phyloP scores from a whole-genome alignment of 164 flowering plant species.

The Magnolia officinalis region DNA sequence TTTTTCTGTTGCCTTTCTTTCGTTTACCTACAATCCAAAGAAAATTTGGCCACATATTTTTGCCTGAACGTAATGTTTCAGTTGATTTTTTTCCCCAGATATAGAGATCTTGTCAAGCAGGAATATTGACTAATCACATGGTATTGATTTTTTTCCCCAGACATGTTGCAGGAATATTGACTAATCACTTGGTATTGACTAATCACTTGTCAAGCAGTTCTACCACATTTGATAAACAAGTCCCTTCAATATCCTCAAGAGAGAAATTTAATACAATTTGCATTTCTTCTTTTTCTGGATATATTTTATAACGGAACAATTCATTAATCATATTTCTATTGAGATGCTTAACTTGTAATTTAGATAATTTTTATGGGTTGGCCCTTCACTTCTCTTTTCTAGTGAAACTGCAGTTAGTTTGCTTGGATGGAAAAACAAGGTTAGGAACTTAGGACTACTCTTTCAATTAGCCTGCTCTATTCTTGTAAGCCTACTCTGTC shows the following conservation, averaged over 20 bases:
- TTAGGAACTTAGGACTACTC: conserved; percentile 79
- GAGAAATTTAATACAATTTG: neutral
- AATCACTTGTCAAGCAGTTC: conserved; percentile 71
- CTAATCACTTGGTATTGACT: conserved; percentile 86
- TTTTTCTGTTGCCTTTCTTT: no score
- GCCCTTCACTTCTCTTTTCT: no score
- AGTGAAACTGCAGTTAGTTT: no score
- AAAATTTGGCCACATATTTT: neutral
- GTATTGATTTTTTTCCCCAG: no score
- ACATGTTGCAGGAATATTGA: conserved; percentile 90
- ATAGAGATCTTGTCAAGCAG: no score
- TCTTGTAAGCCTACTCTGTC: conserved; percentile 43
- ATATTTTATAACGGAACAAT: neutral
- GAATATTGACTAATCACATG: no score
- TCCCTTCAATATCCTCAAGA: conserved; percentile 95
- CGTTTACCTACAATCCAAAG: neutral
- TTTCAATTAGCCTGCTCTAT: conserved; percentile 76
- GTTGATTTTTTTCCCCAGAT: no score
- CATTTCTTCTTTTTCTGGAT: neutral
- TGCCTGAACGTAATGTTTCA: neutral
- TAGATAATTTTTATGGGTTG: conserved; percentile 52
- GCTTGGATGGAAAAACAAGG: no score
- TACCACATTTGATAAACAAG: conserved; percentile 76
- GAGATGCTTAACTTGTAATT: conserved; percentile 63
- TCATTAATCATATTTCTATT: conserved; percentile 1